These are phyloP conservation scores for Vanrija sp. DNA, from an alignment of 1,284 basidiomycete species.

Conservation along the genomic window DNA sequence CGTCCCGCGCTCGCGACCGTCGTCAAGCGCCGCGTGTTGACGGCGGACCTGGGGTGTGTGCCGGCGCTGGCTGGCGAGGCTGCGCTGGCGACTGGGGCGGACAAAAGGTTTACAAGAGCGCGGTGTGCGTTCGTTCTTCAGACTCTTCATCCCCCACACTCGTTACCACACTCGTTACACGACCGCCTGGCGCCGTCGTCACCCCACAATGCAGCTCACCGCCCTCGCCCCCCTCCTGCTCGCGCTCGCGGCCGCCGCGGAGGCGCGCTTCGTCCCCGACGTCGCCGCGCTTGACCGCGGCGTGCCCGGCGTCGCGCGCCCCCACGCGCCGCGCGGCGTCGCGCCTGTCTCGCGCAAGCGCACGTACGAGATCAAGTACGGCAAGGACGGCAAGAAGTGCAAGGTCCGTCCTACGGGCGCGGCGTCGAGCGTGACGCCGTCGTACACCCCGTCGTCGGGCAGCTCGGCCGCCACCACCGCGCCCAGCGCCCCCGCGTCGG, in stretches of 20 bases:
- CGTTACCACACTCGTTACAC: conserved; percentile 2
- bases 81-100: too few relatives aligned
- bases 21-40: conserved; percentile 1
- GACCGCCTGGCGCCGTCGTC: not conserved
- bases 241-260: conserved; percentile 16
- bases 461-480: too few relatives aligned
- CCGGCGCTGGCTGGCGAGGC: not conserved
- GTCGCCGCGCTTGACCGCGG: not conserved
- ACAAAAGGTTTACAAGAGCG: not conserved
- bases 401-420: not conserved
- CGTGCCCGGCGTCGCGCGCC: not conserved
- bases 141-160: conserved; percentile 1
- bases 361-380: not conserved
- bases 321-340: not conserved
- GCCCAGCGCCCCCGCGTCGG: too few relatives aligned
- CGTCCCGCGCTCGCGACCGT: not conserved
- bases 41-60: not conserved
- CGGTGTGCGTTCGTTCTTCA: not conserved
- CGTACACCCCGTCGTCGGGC: not conserved
- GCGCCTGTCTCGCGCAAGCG: too few relatives aligned
- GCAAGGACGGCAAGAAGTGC: not conserved
- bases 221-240: conserved; percentile 27
- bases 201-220: conserved; percentile 23
- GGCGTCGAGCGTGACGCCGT: not conserved
- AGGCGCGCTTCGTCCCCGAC: not conserved